Evolutionary conservation across 1,284 basidiomycete species (phyloP).

Genomic region (Malassezia furfur): DNA sequence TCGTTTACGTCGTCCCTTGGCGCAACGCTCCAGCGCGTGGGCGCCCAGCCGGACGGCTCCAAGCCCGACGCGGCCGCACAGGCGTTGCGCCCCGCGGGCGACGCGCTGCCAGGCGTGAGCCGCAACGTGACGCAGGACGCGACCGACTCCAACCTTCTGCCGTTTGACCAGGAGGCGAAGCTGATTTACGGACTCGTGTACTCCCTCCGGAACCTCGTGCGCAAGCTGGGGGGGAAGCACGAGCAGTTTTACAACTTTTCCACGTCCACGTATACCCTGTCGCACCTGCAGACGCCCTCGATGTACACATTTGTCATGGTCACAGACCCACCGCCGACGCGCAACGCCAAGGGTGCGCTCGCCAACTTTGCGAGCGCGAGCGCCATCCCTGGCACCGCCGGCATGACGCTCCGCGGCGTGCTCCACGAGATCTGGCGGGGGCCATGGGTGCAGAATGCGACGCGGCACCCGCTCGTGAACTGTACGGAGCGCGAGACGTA

Average conservation of each 20-base stretch:
- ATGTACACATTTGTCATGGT: constrained; percentile 93
- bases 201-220: constrained; percentile 85
- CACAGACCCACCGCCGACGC: constrained; percentile 64
- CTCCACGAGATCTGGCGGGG: constrained; percentile 80
- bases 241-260: constrained; percentile 83
- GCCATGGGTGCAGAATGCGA: constrained; percentile 85
- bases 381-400: constrained; percentile 39
- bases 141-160: constrained; percentile 24
- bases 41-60: background rate
- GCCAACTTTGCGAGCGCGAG: constrained; percentile 18
- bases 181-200: constrained; percentile 91
- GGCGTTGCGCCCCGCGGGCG: constrained; percentile 7
- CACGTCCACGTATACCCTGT: constrained; percentile 84
- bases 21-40: constrained; percentile 30
- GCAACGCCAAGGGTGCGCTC: constrained; percentile 18
- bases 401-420: constrained; percentile 60
- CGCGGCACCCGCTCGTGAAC: constrained; percentile 73
- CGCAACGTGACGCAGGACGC: background rate
- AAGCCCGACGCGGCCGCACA: background rate
- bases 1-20: constrained; percentile 29
- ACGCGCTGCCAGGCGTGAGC: constrained; percentile 25
- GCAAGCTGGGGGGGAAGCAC: constrained; percentile 58
- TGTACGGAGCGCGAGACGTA: constrained; percentile 29
- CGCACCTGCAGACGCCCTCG: constrained; percentile 81
- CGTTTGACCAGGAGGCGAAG: constrained; percentile 96